phyloP scores from a whole-genome alignment of 2,329 filamentous ascomycete species.

The Bertia moriformis region DNA sequence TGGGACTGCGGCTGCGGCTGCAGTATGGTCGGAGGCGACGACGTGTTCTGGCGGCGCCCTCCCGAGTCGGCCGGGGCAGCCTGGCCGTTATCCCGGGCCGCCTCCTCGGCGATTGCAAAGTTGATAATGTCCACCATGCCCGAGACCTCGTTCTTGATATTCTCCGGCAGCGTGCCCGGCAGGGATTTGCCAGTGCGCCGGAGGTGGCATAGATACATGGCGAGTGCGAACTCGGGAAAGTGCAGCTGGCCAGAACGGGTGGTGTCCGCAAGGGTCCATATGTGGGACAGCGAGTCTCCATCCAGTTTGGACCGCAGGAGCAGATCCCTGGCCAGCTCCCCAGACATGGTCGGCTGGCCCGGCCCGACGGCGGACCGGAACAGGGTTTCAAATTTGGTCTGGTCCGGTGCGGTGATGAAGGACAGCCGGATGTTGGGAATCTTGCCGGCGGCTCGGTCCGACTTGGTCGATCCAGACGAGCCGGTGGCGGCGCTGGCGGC shows the following conservation, averaged over 20 bases:
- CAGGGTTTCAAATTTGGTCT: constrained; percentile 90
- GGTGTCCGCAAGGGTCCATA: constrained; percentile 90
- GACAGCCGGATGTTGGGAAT: constrained; percentile 90
- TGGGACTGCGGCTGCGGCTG: constrained; percentile 58
- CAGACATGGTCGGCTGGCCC: constrained; percentile 71
- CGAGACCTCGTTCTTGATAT: constrained; percentile 91
- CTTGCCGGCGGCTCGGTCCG: constrained; percentile 39
- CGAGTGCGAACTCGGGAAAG: constrained; percentile 91
- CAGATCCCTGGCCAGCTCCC: constrained; percentile 81
- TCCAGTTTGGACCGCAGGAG: constrained; percentile 77
- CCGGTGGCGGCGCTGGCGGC: constrained; percentile 21
- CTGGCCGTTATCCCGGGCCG: constrained; percentile 28
- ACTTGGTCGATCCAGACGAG: constrained; percentile 25
- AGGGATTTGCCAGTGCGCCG: constrained; percentile 76
- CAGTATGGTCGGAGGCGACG: constrained; percentile 40
- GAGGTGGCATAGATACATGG: constrained; percentile 96
- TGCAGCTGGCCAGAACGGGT: constrained; percentile 91
- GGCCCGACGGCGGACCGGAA: constrained; percentile 91
- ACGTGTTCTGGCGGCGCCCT: constrained; percentile 31
- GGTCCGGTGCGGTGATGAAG: constrained; percentile 89
- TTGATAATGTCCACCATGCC: constrained; percentile 99
- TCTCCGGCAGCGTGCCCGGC: constrained; percentile 63
- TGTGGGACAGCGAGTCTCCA: constrained; percentile 76
- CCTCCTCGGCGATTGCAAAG: constrained; percentile 73
- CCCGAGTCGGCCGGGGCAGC: constrained; percentile 56